Conservation (phyloP, 2,329 filamentous ascomycete species). For the Microdochium trichocladiopsis region DNA sequence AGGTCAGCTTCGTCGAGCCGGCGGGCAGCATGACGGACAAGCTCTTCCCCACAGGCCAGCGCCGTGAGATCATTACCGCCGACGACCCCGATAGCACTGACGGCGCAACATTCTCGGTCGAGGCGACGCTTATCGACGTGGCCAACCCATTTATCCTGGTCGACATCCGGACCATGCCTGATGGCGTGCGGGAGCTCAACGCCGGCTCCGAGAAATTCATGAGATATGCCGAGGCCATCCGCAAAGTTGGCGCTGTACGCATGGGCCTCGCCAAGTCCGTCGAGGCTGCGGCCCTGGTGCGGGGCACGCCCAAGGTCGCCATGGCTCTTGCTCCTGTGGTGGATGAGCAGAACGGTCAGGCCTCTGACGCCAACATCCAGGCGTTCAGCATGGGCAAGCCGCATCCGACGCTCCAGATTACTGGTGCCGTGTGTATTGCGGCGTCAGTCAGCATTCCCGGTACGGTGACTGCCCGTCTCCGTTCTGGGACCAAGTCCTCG, state of each 20-base stretch:
- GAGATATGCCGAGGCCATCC: constrained; percentile 38
- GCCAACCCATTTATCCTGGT: constrained; percentile 42
- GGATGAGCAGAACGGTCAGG: neutral
- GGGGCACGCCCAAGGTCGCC: constrained; percentile 47
- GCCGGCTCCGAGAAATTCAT: constrained; percentile 1
- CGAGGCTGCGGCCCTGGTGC: constrained; percentile 19
- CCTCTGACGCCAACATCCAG: constrained; percentile 32
- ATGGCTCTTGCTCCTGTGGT: constrained; percentile 32
- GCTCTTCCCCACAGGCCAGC: constrained; percentile 49
- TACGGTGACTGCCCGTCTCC: constrained; percentile 21
- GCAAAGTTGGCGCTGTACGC: constrained; percentile 42
- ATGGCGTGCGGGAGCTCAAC: constrained; percentile 18
- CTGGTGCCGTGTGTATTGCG: constrained; percentile 39
- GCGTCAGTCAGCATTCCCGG: constrained; percentile 32
- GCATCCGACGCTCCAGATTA: constrained; percentile 45
- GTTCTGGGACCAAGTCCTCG: neutral
- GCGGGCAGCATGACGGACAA: constrained; percentile 53
- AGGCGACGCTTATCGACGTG: constrained; percentile 24
- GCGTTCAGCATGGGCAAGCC: constrained; percentile 43
- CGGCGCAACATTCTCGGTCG: constrained; percentile 17
- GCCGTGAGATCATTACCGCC: constrained; percentile 34
- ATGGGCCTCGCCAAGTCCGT: constrained; percentile 46
- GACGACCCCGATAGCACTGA: constrained; percentile 11
- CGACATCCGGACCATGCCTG: constrained; percentile 34
- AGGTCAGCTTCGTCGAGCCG: constrained; percentile 51